Evolutionary conservation across 140 eudicot genomes (phyloP).

Genomic region (Senecio squalidus): DNA sequence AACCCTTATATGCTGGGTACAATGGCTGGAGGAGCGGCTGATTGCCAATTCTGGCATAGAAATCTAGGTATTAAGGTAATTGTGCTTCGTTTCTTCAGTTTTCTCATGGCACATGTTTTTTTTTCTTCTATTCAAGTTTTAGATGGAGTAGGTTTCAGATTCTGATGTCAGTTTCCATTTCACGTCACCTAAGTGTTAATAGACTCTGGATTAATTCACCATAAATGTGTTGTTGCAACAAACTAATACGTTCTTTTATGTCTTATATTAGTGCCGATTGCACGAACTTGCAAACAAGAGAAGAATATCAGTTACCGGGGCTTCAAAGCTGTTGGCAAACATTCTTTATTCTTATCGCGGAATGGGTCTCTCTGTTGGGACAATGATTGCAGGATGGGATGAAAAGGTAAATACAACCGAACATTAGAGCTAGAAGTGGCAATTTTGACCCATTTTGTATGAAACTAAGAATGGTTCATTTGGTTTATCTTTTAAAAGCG

Average conservation of each 20-base stretch:
- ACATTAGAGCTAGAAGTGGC: background rate
- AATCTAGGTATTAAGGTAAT: slow-evolving; percentile 81
- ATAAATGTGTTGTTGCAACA: background rate
- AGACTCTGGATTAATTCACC: background rate
- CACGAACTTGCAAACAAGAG: slow-evolving; percentile 91
- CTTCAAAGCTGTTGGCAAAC: slow-evolving; percentile 82
- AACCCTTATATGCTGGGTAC: slow-evolving; percentile 91
- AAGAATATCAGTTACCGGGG: slow-evolving; percentile 81
- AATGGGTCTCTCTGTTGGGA: slow-evolving; percentile 90
- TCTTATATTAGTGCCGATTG: slow-evolving; percentile 53
- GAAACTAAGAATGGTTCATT: background rate
- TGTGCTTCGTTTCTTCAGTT: background rate
- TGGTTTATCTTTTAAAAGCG: background rate
- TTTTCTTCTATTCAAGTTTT: background rate
- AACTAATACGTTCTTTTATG: background rate
- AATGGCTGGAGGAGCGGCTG: slow-evolving; percentile 99
- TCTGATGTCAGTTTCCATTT: background rate
- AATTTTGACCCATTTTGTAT: background rate
- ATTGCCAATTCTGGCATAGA: slow-evolving; percentile 96
- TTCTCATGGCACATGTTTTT: background rate
- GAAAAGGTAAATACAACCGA: slow-evolving; percentile 47
- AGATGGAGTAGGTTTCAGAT: background rate
- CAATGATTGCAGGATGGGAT: slow-evolving; percentile 98
- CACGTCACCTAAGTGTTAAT: background rate
- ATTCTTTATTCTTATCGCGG: slow-evolving; percentile 84